Percentiles rank a stretch among this genome's conserved stretches.
Evolutionary conservation across 148 eudicot species (phyloP).

Genomic region (Rhododendron ferrugineum): DNA sequence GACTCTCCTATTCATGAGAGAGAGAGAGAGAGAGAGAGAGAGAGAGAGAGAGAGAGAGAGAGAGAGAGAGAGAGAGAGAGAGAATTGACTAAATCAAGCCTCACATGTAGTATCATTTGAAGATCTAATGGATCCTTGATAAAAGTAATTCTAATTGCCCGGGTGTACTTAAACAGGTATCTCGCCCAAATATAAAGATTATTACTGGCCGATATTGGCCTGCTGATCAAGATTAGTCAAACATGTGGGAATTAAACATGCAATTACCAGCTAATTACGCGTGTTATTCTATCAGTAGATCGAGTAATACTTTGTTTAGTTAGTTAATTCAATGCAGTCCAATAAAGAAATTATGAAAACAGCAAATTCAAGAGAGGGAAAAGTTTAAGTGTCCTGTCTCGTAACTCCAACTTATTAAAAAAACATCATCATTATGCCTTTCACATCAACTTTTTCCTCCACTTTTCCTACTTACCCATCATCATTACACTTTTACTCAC

Average conservation of each 20-base stretch:
- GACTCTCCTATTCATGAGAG: background rate
- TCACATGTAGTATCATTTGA: background rate
- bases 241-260: background rate
- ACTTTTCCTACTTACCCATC: no score
- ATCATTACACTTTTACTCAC: no score
- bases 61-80: background rate
- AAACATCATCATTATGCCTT: no score
- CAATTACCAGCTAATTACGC: background rate
- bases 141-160: background rate
- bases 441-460: no score
- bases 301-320: background rate
- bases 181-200: background rate
- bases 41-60: background rate
- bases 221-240: background rate
- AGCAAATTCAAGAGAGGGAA: background rate
- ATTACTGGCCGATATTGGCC: background rate
- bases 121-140: background rate
- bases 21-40: background rate
- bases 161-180: background rate
- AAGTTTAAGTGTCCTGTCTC: no score
- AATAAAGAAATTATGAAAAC: background rate
- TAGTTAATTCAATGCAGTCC: background rate
- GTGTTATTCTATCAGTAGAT: background rate
- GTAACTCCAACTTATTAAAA: no score
- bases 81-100: background rate